phyloP scores from a whole-genome alignment of 768 basidiomycete genomes.

The Russula vinacea region DNA sequence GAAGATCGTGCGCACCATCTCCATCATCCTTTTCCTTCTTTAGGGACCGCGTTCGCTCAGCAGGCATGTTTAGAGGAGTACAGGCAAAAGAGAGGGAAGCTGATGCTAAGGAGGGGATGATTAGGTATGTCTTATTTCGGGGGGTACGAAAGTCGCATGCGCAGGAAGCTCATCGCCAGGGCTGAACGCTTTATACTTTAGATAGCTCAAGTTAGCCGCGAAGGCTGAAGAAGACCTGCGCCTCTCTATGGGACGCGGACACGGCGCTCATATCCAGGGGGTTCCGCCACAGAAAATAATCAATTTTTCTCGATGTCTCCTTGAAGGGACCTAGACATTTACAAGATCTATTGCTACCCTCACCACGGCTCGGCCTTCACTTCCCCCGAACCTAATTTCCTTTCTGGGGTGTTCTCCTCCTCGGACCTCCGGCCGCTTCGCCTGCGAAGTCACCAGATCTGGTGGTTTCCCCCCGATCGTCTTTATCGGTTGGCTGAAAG shows the following conservation, averaged over 20 bases:
- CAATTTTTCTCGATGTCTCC: constrained; percentile 9
- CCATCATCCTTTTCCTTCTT: constrained; percentile 27
- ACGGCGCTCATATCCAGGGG: constrained; percentile 20
- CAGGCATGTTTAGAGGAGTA: constrained; percentile 26
- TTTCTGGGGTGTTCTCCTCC: not conserved
- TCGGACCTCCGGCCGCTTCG: constrained; percentile 21
- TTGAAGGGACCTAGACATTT: not conserved
- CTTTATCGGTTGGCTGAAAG: not conserved
- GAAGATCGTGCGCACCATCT: constrained; percentile 12
- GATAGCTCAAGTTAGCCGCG: constrained; percentile 3
- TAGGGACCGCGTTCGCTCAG: constrained; percentile 26
- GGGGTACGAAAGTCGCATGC: constrained; percentile 20
- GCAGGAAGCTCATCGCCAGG: constrained; percentile 8
- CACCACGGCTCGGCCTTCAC: constrained; percentile 10
- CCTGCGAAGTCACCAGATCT: not conserved
- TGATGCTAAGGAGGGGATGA: constrained; percentile 10
- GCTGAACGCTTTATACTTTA: constrained; percentile 24
- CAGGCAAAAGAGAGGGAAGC: constrained; percentile 1
- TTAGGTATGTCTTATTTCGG: constrained; percentile 20
- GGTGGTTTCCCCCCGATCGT: not conserved
- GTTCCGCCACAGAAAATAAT: constrained; percentile 8
- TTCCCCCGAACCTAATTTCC: not conserved
- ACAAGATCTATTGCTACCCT: constrained; percentile 4
- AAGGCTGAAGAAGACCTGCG: constrained; percentile 7
- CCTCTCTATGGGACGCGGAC: constrained; percentile 20